These are phyloP conservation scores for Microcos paniculata DNA, from an alignment of 345 rosid genomes.

Conservation along the genomic window DNA sequence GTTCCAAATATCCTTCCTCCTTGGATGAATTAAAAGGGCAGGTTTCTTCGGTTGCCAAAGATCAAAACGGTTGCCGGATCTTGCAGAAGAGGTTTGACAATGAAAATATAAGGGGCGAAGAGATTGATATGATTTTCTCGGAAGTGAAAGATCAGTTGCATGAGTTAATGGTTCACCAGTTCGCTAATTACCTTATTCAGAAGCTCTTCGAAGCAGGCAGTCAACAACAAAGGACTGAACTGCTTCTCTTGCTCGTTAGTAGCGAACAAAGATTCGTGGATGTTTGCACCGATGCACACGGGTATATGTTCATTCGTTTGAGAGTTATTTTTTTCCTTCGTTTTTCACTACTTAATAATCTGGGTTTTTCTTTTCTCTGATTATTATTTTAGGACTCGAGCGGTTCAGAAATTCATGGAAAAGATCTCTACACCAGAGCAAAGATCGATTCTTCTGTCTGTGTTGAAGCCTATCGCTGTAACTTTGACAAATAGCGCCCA, in stretches of 20 bases:
- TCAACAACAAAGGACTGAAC: constrained; percentile 19
- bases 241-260: constrained; percentile 7
- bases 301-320: too few species aligned
- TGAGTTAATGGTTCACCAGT: constrained; percentile 24
- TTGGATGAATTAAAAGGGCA: constrained; percentile 20
- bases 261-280: constrained; percentile 7
- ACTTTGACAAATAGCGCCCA: constrained; percentile 18
- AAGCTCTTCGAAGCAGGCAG: constrained; percentile 25
- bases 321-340: too few species aligned
- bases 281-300: constrained; percentile 25
- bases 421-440: not conserved
- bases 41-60: constrained; percentile 13
- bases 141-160: constrained; percentile 31
- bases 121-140: constrained; percentile 23
- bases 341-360: not conserved
- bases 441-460: constrained; percentile 1
- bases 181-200: constrained; percentile 25
- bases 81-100: constrained; percentile 12
- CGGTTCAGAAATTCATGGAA: constrained; percentile 26
- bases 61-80: constrained; percentile 2
- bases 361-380: too few species aligned
- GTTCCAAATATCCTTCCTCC: not conserved
- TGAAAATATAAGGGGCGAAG: not conserved
- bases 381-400: constrained; percentile 18
- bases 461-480: constrained; percentile 13